phyloP scores from a whole-genome alignment of 148 eudicot genomes.

The Polygonum aviculare region DNA sequence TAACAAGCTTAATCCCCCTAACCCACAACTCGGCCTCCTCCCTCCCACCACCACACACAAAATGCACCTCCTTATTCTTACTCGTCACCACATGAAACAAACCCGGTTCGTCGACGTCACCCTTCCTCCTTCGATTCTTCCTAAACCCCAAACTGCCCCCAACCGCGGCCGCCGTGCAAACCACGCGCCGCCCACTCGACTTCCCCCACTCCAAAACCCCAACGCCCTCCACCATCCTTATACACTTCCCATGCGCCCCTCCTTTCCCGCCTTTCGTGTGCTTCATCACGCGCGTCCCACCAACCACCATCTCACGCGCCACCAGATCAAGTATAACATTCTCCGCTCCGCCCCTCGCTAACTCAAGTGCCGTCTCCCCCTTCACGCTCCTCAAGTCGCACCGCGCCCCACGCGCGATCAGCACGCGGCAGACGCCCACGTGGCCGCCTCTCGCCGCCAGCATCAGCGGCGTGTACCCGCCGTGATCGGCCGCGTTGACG shows the following conservation, averaged over 20 bases:
- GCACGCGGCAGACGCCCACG: constrained; percentile 37
- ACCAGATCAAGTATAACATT: constrained; percentile 52
- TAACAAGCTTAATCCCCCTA: constrained; percentile 72
- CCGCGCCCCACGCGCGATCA: constrained; percentile 49
- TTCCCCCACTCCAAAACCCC: constrained; percentile 78
- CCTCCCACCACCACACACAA: constrained; percentile 66
- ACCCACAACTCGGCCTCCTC: constrained; percentile 84
- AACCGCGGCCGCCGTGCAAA: constrained; percentile 51
- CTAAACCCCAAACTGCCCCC: constrained; percentile 55
- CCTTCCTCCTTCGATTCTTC: constrained; percentile 42
- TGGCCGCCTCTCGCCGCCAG: constrained; percentile 77
- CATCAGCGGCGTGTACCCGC: constrained; percentile 83
- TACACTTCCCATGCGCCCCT: constrained; percentile 50
- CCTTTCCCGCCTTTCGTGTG: constrained; percentile 87
- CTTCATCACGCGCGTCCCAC: constrained; percentile 45
- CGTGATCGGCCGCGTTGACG: constrained; percentile 48
- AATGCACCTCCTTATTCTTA: constrained; percentile 60
- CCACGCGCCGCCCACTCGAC: constrained; percentile 52
- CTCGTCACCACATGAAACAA: constrained; percentile 63
- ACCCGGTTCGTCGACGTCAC: constrained; percentile 48
- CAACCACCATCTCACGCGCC: constrained; percentile 48
- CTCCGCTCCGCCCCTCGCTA: constrained; percentile 53
- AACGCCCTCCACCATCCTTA: constrained; percentile 32
- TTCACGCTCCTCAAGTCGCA: constrained; percentile 35
- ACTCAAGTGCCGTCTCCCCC: constrained; percentile 64